Percentiles rank a stretch among this genome's conserved stretches.
Evolutionary conservation across 2,329 filamentous ascomycete genomes (phyloP).

Genomic region (Ophiocordyceps unilateralis): DNA sequence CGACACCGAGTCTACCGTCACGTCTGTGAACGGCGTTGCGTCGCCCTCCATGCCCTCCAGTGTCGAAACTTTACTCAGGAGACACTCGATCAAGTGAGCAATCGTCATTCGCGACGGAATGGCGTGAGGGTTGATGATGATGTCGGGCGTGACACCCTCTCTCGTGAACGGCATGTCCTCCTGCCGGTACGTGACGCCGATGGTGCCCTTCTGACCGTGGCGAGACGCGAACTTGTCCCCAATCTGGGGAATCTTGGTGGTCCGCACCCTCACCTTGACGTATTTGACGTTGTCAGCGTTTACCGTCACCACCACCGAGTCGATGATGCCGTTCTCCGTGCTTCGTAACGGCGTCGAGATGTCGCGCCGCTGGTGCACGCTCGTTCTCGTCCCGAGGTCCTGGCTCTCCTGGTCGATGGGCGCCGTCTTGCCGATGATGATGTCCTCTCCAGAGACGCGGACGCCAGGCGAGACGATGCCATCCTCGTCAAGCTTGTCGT

Average conservation of each 20-base stretch:
- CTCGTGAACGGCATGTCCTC: conserved; percentile 98
- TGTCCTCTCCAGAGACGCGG: conserved; percentile 91
- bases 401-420: conserved; percentile 86
- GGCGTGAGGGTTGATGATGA: conserved; percentile 98
- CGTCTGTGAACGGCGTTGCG: conserved; percentile 92
- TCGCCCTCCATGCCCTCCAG: conserved; percentile 92
- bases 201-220: conserved; percentile 98
- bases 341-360: conserved; percentile 88
- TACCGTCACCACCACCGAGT: conserved; percentile 83
- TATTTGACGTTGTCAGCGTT: conserved; percentile 90
- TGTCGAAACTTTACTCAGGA: conserved; percentile 88
- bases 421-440: conserved; percentile 97
- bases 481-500: conserved; percentile 94
- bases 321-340: conserved; percentile 93
- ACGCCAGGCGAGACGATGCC: conserved; percentile 88
- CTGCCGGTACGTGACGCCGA: conserved; percentile 93
- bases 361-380: conserved; percentile 81
- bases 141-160: conserved; percentile 80
- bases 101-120: conserved; percentile 99
- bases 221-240: conserved; percentile 98
- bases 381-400: conserved; percentile 82
- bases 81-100: conserved; percentile 98
- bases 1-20: conserved; percentile 89
- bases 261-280: conserved; percentile 92
- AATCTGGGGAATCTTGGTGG: conserved; percentile 95